Conservation (phyloP, 176 grass and related monocot genomes). For the Oryza meridionalis region DNA sequence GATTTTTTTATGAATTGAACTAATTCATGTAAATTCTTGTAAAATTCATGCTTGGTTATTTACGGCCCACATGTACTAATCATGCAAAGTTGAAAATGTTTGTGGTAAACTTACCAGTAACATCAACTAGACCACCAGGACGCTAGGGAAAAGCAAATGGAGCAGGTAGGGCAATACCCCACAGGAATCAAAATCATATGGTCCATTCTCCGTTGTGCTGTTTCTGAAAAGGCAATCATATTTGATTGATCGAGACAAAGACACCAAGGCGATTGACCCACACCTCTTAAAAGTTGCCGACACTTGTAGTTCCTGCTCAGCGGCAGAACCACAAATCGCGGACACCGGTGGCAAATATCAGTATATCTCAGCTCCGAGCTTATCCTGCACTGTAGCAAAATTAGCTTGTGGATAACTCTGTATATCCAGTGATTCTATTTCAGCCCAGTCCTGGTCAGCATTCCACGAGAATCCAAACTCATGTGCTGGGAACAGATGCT, state of each 20-base stretch:
- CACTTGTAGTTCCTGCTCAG: neutral
- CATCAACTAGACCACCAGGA: neutral
- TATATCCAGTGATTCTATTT: neutral
- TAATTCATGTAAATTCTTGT: no score
- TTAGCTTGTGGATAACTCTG: neutral
- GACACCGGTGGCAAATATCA: neutral
- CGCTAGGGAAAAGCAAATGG: slow-evolving; percentile 13
- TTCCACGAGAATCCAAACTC: neutral
- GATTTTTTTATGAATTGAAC: no score
- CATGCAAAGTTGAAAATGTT: slow-evolving; percentile 4
- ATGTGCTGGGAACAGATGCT: neutral
- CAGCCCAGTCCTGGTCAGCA: neutral
- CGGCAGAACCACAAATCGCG: neutral
- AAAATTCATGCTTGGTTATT: neutral
- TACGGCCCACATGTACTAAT: neutral
- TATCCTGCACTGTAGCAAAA: neutral
- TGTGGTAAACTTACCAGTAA: neutral
- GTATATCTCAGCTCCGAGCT: slow-evolving; percentile 3
- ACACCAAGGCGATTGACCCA: slow-evolving; percentile 31
- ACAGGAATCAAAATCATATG: slow-evolving; percentile 19
- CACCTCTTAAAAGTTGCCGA: slow-evolving; percentile 20
- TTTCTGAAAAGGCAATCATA: slow-evolving; percentile 24
- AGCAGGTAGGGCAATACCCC: neutral
- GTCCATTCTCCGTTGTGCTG: slow-evolving; percentile 27
- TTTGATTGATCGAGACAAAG: slow-evolving; percentile 18